phyloP scores from a whole-genome alignment of 2,329 filamentous ascomycete species.

The Lachnellula suecica region DNA sequence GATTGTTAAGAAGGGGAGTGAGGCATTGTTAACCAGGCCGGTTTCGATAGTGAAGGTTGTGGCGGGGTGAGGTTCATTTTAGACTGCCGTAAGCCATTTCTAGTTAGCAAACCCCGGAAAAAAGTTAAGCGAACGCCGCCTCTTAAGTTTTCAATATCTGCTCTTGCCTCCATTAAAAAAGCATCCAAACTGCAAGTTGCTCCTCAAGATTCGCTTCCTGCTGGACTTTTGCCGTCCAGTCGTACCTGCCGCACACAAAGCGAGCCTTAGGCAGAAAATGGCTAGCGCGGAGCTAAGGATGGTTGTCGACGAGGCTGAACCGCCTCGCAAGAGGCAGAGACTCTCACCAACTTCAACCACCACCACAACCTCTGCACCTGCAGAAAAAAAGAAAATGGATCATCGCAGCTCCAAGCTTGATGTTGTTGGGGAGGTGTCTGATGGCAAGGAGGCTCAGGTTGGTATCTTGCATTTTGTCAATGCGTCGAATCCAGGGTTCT shows the following conservation, averaged over 20 bases:
- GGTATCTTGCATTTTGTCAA: constrained; percentile 67
- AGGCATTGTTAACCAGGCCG: no score
- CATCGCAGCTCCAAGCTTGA: background rate
- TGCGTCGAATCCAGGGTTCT: constrained; percentile 55
- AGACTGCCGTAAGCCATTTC: background rate
- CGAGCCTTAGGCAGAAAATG: no score
- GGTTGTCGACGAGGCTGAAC: constrained; percentile 4
- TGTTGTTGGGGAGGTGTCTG: background rate
- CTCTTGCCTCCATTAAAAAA: no score
- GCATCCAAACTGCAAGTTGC: background rate
- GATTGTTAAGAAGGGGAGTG: background rate
- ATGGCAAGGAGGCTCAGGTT: constrained; percentile 34
- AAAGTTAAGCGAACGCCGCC: background rate
- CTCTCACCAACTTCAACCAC: constrained; percentile 6
- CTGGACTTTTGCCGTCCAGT: background rate
- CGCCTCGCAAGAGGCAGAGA: constrained; percentile 22
- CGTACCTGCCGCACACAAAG: no score
- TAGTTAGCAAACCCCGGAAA: background rate
- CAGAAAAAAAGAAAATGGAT: background rate
- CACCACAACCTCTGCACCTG: constrained; percentile 9
- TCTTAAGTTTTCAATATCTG: background rate
- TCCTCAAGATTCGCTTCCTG: background rate
- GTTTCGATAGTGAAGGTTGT: no score
- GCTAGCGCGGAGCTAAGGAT: constrained; percentile 10
- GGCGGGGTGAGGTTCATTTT: no score